Conservation (phyloP, 2,329 filamentous ascomycete species). For the Neofusicoccum parvum region DNA sequence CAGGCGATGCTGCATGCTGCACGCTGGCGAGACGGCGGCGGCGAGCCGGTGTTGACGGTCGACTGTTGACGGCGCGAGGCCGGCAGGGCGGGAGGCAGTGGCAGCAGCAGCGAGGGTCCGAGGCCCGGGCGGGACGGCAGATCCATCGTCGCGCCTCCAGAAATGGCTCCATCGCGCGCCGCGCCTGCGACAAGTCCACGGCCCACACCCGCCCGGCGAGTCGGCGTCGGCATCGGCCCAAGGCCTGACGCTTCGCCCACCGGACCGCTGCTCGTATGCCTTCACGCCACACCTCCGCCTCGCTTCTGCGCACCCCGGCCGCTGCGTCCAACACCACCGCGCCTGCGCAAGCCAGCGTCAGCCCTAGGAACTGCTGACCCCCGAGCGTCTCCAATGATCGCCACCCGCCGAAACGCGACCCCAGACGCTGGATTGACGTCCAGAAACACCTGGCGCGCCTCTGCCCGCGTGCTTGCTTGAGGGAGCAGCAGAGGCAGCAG, state of each 20-base stretch:
- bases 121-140: neutral
- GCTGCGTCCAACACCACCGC: too few species aligned
- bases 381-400: neutral
- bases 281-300: too few species aligned
- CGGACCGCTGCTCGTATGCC: neutral
- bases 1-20: neutral
- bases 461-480: neutral
- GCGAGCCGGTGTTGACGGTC: too few species aligned
- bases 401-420: neutral
- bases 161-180: too few species aligned
- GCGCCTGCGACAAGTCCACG: neutral
- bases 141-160: neutral
- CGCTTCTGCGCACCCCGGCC: too few species aligned
- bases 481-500: neutral
- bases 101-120: too few species aligned
- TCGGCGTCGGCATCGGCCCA: neutral
- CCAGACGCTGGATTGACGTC: neutral
- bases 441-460: neutral
- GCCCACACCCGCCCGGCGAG: neutral
- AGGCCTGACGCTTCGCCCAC: neutral
- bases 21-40: too few species aligned
- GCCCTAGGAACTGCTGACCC: neutral
- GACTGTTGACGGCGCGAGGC: too few species aligned
- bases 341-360: neutral
- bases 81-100: too few species aligned